Base-by-base conservation (phyloP, 1,284 basidiomycete species). In the Waitea zeae region DNA sequence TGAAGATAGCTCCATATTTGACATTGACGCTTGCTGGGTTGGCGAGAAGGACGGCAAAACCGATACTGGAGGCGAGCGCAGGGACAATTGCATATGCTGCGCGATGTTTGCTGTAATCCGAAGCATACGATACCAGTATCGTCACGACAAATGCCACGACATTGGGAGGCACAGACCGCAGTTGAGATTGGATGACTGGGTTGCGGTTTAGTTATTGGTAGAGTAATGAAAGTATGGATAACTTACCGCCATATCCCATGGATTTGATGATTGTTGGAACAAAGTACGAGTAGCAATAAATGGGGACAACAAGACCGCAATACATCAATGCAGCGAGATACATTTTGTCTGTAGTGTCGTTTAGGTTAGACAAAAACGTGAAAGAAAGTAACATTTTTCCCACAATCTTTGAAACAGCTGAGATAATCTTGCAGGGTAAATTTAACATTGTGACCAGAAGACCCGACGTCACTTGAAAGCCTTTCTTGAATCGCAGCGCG, bases 131-230 rank as follows among this genome's bases (percentile, higher is more conserved):
- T 22, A 45, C 38, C 27, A 48, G 27, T 49, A 56, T 49, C 17
- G 50, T 46, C 28, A 50, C 44, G 7, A 47, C 45, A 40, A 54
- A 55, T 19, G 51, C 51, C 32, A 47, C 48, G 9, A 48, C 52
- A 41, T 59, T 66, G 3, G 64, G 61, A 7, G 66, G 67, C 9
- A 70, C 66, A 12, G 64, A 63, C 48, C 61, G 60, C n/a, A 71
- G 56, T 45, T 71, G 67, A 0, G 64, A 61, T 20, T 48, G 45
- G 17, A n/a, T n/a, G n/a, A n/a, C n/a, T n/a, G n/a, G n/a, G n/a
- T n/a, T n/a, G n/a, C n/a, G n/a, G n/a, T n/a, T n/a, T n/a, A n/a
- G n/a, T n/a, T n/a, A n/a, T n/a, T n/a, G n/a, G n/a, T n/a, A n/a
- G n/a, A n/a, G n/a, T n/a, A n/a, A n/a, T n/a, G n/a, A n/a, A n/a